Percentiles rank a stretch among this genome's conserved stretches.
These are phyloP conservation scores for Neurospora sp. DNA, from an alignment of 495 filamentous ascomycete species.

Conservation along the genomic window DNA sequence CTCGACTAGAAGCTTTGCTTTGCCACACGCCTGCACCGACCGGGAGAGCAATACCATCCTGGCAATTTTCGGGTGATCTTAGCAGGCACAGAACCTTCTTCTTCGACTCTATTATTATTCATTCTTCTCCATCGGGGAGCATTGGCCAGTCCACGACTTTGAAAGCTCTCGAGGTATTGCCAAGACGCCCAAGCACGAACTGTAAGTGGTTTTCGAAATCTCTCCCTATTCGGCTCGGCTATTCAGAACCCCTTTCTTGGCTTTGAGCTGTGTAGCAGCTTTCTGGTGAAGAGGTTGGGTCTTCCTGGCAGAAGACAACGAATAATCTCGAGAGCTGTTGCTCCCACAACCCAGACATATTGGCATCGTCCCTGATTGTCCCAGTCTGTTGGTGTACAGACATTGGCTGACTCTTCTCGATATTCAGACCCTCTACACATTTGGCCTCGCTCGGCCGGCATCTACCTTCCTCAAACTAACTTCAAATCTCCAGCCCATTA, in stretches of 20 bases:
- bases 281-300: conserved; percentile 1
- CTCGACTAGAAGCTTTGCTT: not conserved
- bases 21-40: not conserved
- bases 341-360: not conserved
- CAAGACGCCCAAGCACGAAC: conserved; percentile 29
- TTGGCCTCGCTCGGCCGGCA: conserved; percentile 12
- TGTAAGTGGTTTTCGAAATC: conserved; percentile 26
- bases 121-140: not conserved
- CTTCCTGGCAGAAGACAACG: conserved; percentile 6
- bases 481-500: not conserved
- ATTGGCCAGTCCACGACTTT: not conserved
- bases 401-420: conserved; percentile 13
- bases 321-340: not conserved
- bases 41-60: not conserved
- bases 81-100: not conserved
- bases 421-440: not conserved
- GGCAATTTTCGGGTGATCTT: not conserved
- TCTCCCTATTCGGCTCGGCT: conserved; percentile 23
- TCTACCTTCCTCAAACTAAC: conserved; percentile 3
- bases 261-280: conserved; percentile 16
- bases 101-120: not conserved
- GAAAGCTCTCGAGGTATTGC: not conserved
- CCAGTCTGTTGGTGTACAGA: conserved; percentile 8
- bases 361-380: conserved; percentile 5
- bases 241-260: conserved; percentile 22